A percentile compares a stretch with the other conserved stretches of the same genome.
Conservation (phyloP, 768 basidiomycete genomes). For the Amanita subjunquillea region DNA sequence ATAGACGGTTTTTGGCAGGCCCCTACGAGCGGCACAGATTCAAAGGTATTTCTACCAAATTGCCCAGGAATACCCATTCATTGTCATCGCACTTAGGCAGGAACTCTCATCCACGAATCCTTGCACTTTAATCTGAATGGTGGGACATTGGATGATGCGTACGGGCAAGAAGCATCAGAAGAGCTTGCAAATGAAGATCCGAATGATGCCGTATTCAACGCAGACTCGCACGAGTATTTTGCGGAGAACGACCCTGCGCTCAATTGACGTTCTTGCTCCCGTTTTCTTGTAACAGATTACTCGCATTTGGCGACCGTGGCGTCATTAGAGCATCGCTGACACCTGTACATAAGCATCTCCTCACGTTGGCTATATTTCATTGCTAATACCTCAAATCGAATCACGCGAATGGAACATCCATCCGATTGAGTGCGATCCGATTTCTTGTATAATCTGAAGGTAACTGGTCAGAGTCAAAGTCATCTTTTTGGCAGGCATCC, state of each 20-base stretch:
- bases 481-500: no score
- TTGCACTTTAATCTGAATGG: constrained; percentile 35
- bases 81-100: constrained; percentile 6
- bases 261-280: constrained; percentile 11
- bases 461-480: no score
- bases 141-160: constrained; percentile 33
- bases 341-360: no score
- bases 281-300: neutral
- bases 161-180: constrained; percentile 32
- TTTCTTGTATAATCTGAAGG: no score
- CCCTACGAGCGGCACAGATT: constrained; percentile 5
- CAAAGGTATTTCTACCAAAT: neutral
- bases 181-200: constrained; percentile 29
- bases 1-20: constrained; percentile 3
- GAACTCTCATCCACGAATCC: constrained; percentile 30
- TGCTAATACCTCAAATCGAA: no score
- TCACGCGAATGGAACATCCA: no score
- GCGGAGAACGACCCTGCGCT: constrained; percentile 35
- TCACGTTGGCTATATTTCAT: no score
- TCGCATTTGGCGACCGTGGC: no score
- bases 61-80: neutral
- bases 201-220: constrained; percentile 27
- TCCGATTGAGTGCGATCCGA: no score
- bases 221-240: constrained; percentile 41
- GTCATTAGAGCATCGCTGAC: no score